Base-by-base conservation (phyloP, 768 basidiomycete species). In the Lentinula boryana region DNA sequence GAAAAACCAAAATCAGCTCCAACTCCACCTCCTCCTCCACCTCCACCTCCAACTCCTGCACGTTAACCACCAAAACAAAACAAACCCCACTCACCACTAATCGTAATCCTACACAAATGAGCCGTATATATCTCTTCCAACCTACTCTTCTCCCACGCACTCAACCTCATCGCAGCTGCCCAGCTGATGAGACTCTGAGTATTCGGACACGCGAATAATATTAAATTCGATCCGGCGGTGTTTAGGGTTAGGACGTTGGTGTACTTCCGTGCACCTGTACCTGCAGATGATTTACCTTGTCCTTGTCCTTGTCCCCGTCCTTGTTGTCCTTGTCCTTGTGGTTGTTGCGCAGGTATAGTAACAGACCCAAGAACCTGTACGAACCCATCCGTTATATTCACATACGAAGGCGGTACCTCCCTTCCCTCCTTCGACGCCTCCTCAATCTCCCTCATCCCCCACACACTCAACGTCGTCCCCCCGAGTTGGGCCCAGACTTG, bases 91-190 rank as follows among this genome's bases (percentile, higher is more conserved):
- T n/a, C n/a, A n/a, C n/a, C n/a, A n/a, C n/a, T n/a, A 10, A 90
- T 71, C n/a, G 82, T 89, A 68, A 89, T 91, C 56, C 93, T 82
- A 63, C 98, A 82, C 48, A 98, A 75, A 75, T 98, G 93, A 5
- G 94, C 95, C 0, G 97, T 98, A 71, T 98, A 98, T 62, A 99
- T 94, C 76, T 99, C 96, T 72, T 97, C 93, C 15, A 98, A 80
- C 46, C 94, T 86, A 1, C 92, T 88, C 69, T 95, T 94, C 74
- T 99, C 97, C 94, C 95, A 99, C 56, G 90, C 83, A 9, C 89
- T 86, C 4, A 99, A 80, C 16, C 97, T 87, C 40, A 98, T 79
- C 4, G 94, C 93, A 23, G 93, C 87, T 6, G 92, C 87, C 96
- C 96, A 98, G n/a, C 88, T 85, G 35, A 89, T 79, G 57, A 95